Evolutionary conservation across 768 basidiomycete genomes (phyloP), one percentile per base, ranked within the genome.

Genomic region (Coprinopsis sp.): DNA sequence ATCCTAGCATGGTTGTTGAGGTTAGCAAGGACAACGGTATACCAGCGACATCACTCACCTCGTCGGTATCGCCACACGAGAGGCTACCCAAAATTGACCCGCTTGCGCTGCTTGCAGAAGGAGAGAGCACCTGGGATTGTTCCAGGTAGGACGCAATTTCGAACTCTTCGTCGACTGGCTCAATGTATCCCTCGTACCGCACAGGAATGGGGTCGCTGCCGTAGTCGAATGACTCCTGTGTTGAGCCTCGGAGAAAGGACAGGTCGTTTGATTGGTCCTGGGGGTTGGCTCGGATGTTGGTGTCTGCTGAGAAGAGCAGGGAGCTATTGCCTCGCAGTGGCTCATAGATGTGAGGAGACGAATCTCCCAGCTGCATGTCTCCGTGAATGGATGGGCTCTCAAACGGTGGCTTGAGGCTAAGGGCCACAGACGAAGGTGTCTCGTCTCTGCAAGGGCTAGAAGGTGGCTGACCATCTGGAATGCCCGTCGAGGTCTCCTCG

Each of bases 161-260:
- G 2, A 61, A 53, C 3, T 71, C 69, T 49, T 78, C 65, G 50
- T 84, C 79, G 7, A 78, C 77, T 2, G 66, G 62, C 19, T 72
- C 65, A 29, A 86, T 81, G 64, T 71, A 77, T 0, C 82, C 83
- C 0, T 62, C 58, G 44, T 73, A 70, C 16, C 82, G 74, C 23
- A 81, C 69, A 5, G 58, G 49, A 0, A 55, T n/a, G n/a, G n/a
- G n/a, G n/a, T 14, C 19, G 16, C 6, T 29, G 34, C 33, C 16
- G 34, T 7, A 4, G 41, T 7, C 23, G 41, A 25, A n/a, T n/a
- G n/a, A n/a, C n/a, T n/a, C n/a, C n/a, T n/a, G n/a, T n/a, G n/a
- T n/a, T n/a, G n/a, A n/a, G n/a, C n/a, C n/a, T n/a, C n/a, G n/a
- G n/a, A n/a, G n/a, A n/a, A n/a, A n/a, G n/a, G n/a, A n/a, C n/a